Percentiles rank a stretch among this genome's conserved stretches.
Conservation (phyloP, 768 basidiomycete species). For the Leccinum sublutescens region DNA sequence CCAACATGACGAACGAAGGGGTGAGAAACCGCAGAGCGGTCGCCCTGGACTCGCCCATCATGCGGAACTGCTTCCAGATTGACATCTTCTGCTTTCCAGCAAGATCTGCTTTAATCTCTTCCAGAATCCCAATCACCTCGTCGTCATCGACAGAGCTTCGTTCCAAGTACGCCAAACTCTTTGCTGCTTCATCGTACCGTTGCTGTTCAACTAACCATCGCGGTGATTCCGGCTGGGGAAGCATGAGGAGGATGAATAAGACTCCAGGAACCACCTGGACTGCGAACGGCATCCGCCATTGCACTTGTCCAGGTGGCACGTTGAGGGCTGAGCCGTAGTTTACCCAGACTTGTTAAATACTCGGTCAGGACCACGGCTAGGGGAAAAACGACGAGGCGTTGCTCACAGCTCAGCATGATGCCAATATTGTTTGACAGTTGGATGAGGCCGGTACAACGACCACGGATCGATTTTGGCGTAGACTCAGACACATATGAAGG, state of each 20-base stretch:
- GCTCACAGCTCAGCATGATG: slow-evolving; percentile 37
- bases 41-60: slow-evolving; percentile 44
- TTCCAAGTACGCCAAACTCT: slow-evolving; percentile 37
- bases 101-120: slow-evolving; percentile 50
- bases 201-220: slow-evolving; percentile 53
- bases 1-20: slow-evolving; percentile 47
- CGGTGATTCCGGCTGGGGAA: slow-evolving; percentile 54
- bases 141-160: slow-evolving; percentile 34
- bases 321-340: slow-evolving; percentile 43
- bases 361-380: neutral
- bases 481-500: slow-evolving; percentile 54
- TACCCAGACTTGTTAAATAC: slow-evolving; percentile 41
- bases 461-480: slow-evolving; percentile 46
- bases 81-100: slow-evolving; percentile 38
- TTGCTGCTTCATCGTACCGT: slow-evolving; percentile 41
- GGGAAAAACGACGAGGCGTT: neutral
- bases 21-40: slow-evolving; percentile 46
- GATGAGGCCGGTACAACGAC: slow-evolving; percentile 47
- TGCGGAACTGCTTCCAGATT: slow-evolving; percentile 36
- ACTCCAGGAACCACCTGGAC: slow-evolving; percentile 53
- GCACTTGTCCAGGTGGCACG: slow-evolving; percentile 38
- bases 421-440: slow-evolving; percentile 34
- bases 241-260: slow-evolving; percentile 45
- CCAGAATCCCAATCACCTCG: slow-evolving; percentile 36
- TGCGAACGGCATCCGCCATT: slow-evolving; percentile 55